Percentiles rank a stretch among this genome's conserved stretches.
phyloP scores from a whole-genome alignment of 2,329 filamentous ascomycete genomes.

The Diaporthe ilicicola region DNA sequence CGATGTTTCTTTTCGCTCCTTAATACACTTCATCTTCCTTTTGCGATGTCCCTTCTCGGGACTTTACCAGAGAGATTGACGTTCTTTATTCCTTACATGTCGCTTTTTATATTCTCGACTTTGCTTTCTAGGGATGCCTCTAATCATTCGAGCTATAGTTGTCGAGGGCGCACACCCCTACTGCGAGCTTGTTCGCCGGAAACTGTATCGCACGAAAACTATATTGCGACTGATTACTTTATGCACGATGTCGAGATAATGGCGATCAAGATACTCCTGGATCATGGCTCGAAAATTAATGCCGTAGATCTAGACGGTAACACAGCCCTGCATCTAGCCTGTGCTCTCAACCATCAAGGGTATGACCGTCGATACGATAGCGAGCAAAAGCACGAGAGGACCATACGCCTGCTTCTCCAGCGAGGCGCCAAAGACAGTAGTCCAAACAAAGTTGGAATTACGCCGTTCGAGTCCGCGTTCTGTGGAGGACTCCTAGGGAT shows the following conservation, averaged over 20 bases:
- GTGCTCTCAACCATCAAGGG: neutral
- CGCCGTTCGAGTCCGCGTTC: slow-evolving; percentile 13
- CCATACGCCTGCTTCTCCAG: slow-evolving; percentile 22
- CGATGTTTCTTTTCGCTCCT: neutral
- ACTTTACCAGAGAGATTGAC: no score
- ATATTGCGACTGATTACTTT: neutral
- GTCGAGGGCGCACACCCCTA: neutral
- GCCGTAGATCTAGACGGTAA: neutral
- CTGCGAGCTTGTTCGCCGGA: neutral
- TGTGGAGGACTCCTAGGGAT: neutral
- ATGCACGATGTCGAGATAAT: neutral
- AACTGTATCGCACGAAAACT: fast-evolving
- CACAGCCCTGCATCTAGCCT: slow-evolving; percentile 15
- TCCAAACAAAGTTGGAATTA: neutral
- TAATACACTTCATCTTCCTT: neutral
- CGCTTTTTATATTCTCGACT: neutral
- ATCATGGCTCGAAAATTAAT: slow-evolving; percentile 16
- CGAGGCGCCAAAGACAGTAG: slow-evolving; percentile 4
- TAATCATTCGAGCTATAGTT: neutral
- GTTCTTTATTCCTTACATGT: neutral
- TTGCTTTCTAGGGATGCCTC: neutral
- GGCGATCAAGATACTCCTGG: neutral
- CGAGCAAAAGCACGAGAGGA: neutral
- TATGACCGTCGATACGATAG: neutral
- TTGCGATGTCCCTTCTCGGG: neutral